Base-by-base conservation (phyloP, 352 stramenopile species). In the Phytopythium kandeliae region DNA sequence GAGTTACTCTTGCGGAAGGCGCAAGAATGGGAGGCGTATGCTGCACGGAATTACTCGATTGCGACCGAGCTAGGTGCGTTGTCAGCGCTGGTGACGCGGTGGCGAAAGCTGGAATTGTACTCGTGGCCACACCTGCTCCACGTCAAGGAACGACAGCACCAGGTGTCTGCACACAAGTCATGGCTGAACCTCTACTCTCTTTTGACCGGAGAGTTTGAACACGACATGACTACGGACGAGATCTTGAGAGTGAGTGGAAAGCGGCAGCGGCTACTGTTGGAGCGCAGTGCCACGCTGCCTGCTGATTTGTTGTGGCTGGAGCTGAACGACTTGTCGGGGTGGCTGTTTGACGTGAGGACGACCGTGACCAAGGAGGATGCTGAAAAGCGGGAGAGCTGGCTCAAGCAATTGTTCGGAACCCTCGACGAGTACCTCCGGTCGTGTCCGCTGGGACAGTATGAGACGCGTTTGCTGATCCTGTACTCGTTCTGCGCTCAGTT, bases 21-120 rank as follows among this genome's bases (percentile, higher is more conserved):
- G 5, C 96, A 99, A 65, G 97, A 99, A 37, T 99, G 97, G 97
- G 96, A 99, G 55, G 86, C 96, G 45, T 97, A 98, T 60, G 95
- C 96, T 11, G 95, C 95, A 24, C 71, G 83, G 8, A 72, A 93
- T 4, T 96, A 98, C 33, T 90, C 90, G 44, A 86, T 99, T 21
- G 82, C 87, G 6, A 78, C 86, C 19, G 76, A 98, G 57, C 78
- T 99, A 5, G 54, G 68, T 31, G 74, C 92, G 40, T 76, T 99
- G 4, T 97, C 91, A 28, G 69, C 74, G 9, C 70, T 99, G 15
- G 97, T 99, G 13, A 96, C 96, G 28, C 81, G 87, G 16, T 99
- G 97, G 97, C 84, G 98, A 50, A 98, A 98, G 51, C 71, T 99
- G 7, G 97, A 99, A 67, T 69, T 99, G 21, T 89, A 98, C 49